Evolutionary conservation across 176 grass and related monocot species (phyloP).

Genomic region (Canna indica): DNA sequence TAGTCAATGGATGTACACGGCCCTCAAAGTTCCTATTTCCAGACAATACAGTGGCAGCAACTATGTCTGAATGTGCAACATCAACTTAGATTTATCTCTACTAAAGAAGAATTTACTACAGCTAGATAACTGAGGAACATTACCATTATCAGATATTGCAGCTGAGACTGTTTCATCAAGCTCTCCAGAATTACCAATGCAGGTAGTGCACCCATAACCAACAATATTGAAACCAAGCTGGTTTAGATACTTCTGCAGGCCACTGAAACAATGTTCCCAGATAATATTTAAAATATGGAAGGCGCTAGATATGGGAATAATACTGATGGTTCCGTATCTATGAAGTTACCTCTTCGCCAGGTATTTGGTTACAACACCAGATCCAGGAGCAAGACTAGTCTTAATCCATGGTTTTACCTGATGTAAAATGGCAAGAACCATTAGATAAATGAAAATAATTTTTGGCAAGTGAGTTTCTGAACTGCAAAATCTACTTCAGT

Average conservation of each 20-base stretch:
- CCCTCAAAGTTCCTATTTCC: constrained; percentile 99
- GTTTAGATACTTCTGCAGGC: constrained; percentile 83
- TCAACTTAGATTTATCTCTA: constrained; percentile 14
- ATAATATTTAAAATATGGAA: too few relatives aligned
- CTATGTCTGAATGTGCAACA: constrained; percentile 53
- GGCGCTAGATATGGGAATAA: too few relatives aligned
- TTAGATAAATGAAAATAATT: constrained; percentile 4
- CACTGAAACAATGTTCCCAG: constrained; percentile 40
- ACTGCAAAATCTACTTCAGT: too few relatives aligned
- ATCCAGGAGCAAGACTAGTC: constrained; percentile 95
- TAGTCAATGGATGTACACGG: constrained; percentile 83
- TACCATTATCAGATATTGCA: constrained; percentile 86
- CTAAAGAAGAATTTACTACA: constrained; percentile 10
- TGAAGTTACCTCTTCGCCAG: constrained; percentile 66
- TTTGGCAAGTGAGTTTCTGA: neutral
- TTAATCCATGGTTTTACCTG: constrained; percentile 99
- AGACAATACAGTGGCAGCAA: constrained; percentile 83
- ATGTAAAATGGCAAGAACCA: constrained; percentile 19
- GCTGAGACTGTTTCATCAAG: constrained; percentile 72
- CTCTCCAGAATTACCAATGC: constrained; percentile 97
- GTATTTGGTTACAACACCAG: constrained; percentile 90
- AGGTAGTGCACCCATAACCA: constrained; percentile 97
- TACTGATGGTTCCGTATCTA: too few relatives aligned
- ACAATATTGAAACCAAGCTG: constrained; percentile 93
- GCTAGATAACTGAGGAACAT: constrained; percentile 6